Conservation (phyloP, 805 yeast species). For the Starmerella cellae region DNA sequence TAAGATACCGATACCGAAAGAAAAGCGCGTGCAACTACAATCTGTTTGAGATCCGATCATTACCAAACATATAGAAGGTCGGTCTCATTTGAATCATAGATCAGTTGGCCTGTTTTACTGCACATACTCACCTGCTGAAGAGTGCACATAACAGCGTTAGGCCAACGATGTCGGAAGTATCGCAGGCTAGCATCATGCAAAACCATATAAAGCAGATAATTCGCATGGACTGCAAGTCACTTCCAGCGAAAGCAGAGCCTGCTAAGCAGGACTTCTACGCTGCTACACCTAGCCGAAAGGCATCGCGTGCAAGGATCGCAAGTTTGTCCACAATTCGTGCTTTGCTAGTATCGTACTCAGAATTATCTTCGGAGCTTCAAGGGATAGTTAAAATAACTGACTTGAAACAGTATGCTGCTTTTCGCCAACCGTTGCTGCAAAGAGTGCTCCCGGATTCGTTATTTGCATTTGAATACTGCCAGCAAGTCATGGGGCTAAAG, state of each 20-base stretch:
- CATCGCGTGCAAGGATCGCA: conserved; percentile 1
- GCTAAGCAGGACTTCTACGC: not conserved
- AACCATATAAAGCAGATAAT: not conserved
- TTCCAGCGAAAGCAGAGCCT: not conserved
- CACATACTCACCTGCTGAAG: too few relatives aligned
- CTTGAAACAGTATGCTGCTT: conserved; percentile 1
- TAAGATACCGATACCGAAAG: too few relatives aligned
- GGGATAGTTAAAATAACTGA: not conserved
- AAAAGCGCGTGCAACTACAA: too few relatives aligned
- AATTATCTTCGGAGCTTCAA: not conserved
- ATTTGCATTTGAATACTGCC: conserved; percentile 7
- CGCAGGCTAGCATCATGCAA: not conserved
- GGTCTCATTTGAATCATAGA: too few relatives aligned
- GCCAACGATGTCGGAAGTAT: too few relatives aligned
- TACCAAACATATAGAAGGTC: too few relatives aligned
- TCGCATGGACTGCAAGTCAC: conserved; percentile 3
- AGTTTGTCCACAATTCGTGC: conserved; percentile 8
- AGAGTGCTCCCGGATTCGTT: conserved; percentile 4
- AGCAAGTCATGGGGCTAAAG: conserved; percentile 1
- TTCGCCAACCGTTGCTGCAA: conserved; percentile 1
- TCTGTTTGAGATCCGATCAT: too few relatives aligned
- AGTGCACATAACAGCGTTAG: too few relatives aligned
- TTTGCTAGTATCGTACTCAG: conserved; percentile 4
- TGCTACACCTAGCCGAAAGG: not conserved
- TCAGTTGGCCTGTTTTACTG: too few relatives aligned